phyloP scores from a whole-genome alignment of 2,329 filamentous ascomycete genomes.

The Aspergillus pseudonomiae region DNA sequence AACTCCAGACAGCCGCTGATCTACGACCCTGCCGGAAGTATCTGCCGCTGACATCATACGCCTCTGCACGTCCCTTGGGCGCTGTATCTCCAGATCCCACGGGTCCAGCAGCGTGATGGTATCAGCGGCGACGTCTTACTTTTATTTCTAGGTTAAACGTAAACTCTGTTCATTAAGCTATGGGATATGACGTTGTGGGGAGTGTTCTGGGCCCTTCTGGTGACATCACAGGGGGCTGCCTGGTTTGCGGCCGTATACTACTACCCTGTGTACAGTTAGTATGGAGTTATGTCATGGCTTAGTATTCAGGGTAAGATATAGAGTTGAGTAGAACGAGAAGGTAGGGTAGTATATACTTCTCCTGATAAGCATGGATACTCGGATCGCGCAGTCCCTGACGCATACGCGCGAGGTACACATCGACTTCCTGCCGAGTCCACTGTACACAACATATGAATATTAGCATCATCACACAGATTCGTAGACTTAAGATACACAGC shows the following conservation, averaged over 20 bases:
- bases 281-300: background rate
- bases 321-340: background rate
- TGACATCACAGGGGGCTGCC: background rate
- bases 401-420: background rate
- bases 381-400: background rate
- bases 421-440: constrained; percentile 12
- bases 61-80: background rate
- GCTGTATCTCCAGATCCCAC: background rate
- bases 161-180: background rate
- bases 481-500: too few species aligned
- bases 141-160: background rate
- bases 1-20: background rate
- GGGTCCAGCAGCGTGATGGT: background rate
- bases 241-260: background rate
- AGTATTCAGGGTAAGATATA: background rate
- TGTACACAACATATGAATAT: background rate
- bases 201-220: too few species aligned
- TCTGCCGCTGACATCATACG: background rate
- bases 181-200: background rate
- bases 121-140: background rate
- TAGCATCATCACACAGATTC: background rate
- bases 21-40: background rate
- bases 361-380: background rate
- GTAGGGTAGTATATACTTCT: background rate
- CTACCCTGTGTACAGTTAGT: background rate